Base-by-base conservation (phyloP, 1,139 yeast genomes). In the Yamadazyma jaroonii region DNA sequence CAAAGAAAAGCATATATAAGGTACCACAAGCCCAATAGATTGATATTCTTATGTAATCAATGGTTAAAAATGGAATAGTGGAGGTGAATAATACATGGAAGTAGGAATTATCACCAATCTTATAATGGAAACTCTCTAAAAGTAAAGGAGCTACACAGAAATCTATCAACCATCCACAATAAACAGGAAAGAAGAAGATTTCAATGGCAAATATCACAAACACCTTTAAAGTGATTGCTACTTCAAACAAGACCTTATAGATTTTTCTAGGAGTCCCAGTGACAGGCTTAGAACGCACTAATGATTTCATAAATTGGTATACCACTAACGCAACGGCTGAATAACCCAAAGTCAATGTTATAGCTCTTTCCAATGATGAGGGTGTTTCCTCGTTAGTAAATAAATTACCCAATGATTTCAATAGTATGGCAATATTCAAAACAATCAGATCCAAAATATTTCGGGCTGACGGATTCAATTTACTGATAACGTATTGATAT, bases 1-100 rank as follows among this genome's bases (percentile, higher is more conserved):
- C 96, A 62, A 92, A 81, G 51, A 79, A 69, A 46, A 84, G 81
- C 97, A 94, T 90, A 62, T 88, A 92, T 14, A 74, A 51, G 0
- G 96, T 88, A 8, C 98, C 98, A 25, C 74, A 48, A 3, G 71
- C 63, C 96, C 97, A 90, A 48, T 82, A 81, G 1, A 63, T 29
- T 4, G 57, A 46, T 2, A 52, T 39, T 22, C 61, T 42, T 5
- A 58, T 38, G 39, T 56, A 59, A 30, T 52, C 47, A 9, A 53
- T 47, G 36, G 53, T 57, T 12, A 61, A 48, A 9, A 48, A 35
- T 6, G 52, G 53, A 22, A 46, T 43, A 10, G 51, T 37, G 9
- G 68, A 50, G 11, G 73, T 45, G 44, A 58, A 47, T 29, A 67
- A 45, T 31, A 63, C 32, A 13, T 34, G 13, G 28, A 38, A 48